Percentiles rank a stretch among this genome's conserved stretches.
These are phyloP conservation scores for Hypoxylon intermedium DNA, from an alignment of 495 filamentous ascomycete genomes.

Conservation along the genomic window DNA sequence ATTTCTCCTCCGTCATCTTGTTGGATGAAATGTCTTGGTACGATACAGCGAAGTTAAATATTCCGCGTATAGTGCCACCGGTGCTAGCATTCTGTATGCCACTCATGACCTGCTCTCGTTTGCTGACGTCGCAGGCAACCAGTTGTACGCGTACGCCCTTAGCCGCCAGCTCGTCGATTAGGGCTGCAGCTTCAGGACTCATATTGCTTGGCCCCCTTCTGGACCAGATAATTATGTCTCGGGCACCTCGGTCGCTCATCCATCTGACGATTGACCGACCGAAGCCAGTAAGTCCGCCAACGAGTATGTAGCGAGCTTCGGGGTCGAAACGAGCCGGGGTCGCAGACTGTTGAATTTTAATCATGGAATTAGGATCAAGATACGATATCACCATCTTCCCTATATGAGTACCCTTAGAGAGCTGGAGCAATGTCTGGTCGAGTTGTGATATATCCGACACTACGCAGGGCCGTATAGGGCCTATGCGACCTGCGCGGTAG, in stretches of 20 bases:
- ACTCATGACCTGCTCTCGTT: not conserved
- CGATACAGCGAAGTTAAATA: conserved; percentile 49
- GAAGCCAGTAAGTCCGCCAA: conserved; percentile 62
- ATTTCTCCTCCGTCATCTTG: conserved; percentile 46
- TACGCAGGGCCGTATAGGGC: conserved; percentile 38
- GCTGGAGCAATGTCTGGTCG: conserved; percentile 49
- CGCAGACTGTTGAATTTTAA: conserved; percentile 16
- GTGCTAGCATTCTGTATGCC: not conserved
- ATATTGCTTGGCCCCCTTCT: too few species aligned
- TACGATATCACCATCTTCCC: conserved; percentile 58
- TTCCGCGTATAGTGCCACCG: conserved; percentile 53
- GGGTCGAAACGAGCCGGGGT: conserved; percentile 27
- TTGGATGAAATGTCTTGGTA: conserved; percentile 51
- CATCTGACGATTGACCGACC: conserved; percentile 45
- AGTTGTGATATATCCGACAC: conserved; percentile 46
- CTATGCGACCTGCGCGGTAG: conserved; percentile 19
- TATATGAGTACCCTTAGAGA: conserved; percentile 55
- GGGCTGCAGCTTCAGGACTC: too few species aligned
- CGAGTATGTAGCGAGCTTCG: conserved; percentile 56
- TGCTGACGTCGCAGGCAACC: conserved; percentile 14
- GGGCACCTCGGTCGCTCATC: not conserved
- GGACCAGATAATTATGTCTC: too few species aligned
- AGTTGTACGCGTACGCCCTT: not conserved
- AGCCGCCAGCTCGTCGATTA: too few species aligned
- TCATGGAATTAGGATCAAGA: conserved; percentile 7